Conservation (phyloP, 192 early-diverging fungal species). For the Phycomyces nitens region DNA sequence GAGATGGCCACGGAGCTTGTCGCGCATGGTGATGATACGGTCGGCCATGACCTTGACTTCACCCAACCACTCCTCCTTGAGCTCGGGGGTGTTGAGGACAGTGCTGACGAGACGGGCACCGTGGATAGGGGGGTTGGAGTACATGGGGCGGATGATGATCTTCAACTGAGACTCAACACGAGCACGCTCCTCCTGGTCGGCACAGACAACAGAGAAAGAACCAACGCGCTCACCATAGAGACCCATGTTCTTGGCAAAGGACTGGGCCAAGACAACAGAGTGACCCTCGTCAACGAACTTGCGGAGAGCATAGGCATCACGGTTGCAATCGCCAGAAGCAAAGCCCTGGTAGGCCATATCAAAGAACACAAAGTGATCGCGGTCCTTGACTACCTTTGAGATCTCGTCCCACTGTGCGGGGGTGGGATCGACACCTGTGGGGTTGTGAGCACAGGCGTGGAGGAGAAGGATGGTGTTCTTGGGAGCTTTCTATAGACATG, state of each 20-base stretch:
- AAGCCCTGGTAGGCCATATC: slow-evolving; percentile 99
- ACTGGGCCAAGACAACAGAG: slow-evolving; percentile 83
- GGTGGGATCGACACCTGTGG: slow-evolving; percentile 97
- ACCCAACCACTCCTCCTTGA: slow-evolving; percentile 80
- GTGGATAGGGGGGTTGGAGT: slow-evolving; percentile 97
- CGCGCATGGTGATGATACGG: slow-evolving; percentile 90
- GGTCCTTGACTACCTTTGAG: slow-evolving; percentile 57
- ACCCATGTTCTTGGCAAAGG: slow-evolving; percentile 99
- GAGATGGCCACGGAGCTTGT: slow-evolving; percentile 69
- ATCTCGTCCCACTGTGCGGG: slow-evolving; percentile 89
- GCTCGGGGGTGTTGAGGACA: slow-evolving; percentile 71
- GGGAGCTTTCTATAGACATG: slow-evolving; percentile 63
- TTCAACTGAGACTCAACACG: slow-evolving; percentile 90
- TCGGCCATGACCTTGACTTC: slow-evolving; percentile 97
- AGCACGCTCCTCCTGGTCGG: slow-evolving; percentile 68
- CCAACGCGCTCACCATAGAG: slow-evolving; percentile 98
- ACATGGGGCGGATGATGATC: slow-evolving; percentile 94
- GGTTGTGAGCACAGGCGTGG: slow-evolving; percentile 99
- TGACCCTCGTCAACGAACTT: slow-evolving; percentile 83
- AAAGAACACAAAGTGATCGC: slow-evolving; percentile 90
- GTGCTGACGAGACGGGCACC: slow-evolving; percentile 91
- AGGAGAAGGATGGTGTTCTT: slow-evolving; percentile 86
- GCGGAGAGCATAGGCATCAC: slow-evolving; percentile 92
- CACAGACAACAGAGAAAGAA: slow-evolving; percentile 81
- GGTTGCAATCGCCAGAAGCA: slow-evolving; percentile 84